Percentiles rank a stretch among this genome's conserved stretches.
phyloP scores from a whole-genome alignment of 75 land plant genomes.

The Picea glauca region DNA sequence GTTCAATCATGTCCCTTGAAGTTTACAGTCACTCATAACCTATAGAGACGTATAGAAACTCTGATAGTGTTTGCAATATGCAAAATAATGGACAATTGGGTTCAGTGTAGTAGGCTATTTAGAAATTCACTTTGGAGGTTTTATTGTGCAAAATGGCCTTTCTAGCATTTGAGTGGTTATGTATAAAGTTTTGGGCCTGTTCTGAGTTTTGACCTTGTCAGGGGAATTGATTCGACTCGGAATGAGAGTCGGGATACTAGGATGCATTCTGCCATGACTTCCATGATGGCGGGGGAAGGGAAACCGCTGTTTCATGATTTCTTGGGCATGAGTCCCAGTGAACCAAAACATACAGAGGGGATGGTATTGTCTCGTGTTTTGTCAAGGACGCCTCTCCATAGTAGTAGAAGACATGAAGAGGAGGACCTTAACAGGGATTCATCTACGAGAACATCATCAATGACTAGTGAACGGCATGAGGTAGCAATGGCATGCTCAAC shows the following conservation, averaged over 20 bases:
- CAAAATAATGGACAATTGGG: no score
- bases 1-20: no score
- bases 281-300: constrained; percentile 8
- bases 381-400: constrained; percentile 4
- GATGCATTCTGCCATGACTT: constrained; percentile 7
- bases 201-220: not conserved
- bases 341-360: not conserved
- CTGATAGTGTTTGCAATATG: no score
- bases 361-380: not conserved
- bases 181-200: not conserved
- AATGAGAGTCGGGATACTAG: not conserved
- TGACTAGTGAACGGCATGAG: not conserved
- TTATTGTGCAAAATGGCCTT: not conserved
- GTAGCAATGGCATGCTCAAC: not conserved
- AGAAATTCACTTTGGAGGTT: no score
- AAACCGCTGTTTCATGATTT: constrained; percentile 6
- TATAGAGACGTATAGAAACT: no score
- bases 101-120: no score
- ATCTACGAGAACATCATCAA: not conserved
- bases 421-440: constrained; percentile 2
- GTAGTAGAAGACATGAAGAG: not conserved
- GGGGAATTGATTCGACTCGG: not conserved
- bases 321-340: constrained; percentile 3
- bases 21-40: no score
- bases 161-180: not conserved